Evolutionary conservation across 1,284 basidiomycete genomes (phyloP), one percentile per base, ranked within the genome.

Genomic region (Inonotus obliquus): DNA sequence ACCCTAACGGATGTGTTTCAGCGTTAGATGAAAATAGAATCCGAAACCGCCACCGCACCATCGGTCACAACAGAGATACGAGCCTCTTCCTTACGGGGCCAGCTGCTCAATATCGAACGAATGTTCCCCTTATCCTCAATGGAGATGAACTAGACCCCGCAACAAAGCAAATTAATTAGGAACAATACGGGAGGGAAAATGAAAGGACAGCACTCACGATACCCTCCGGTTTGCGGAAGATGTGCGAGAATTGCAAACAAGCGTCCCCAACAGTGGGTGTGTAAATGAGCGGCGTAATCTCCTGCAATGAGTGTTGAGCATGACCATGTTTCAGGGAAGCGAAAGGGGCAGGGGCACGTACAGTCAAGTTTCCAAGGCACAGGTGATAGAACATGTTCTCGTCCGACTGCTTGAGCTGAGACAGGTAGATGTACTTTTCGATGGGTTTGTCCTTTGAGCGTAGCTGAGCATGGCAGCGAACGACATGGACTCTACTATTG

Each of bases 211-310:
- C n/a, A 78, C 83, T 67, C 66, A 88, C 88, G 63, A 90, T 72
- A 44, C 89, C 88, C 72, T 95, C 93, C 0, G 92, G 88, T 45
- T 85, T 82, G 63, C 89, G 80, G 75, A 89, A 96, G 69, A 90
- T 94, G 66, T 89, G 83, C 11, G 87, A 90, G 76, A 86, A 93
- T 69, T 92, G 88, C 66, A 93, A 75, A 74, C 93, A 96, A 1
- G 92, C 94, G 70, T 95, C 92, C 45, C 95, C 96, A 49, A 98
- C 94, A 45, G 86, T 87, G 0, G 95, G 95, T 0, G 96, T 97
- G 75, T 97, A 97, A 65, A 96, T 93, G 65, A 96, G 78, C 48
- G 94, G 89, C 23, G 92, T 89, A 65, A 91, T 79, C 73, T 92
- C 88, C 74, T 79, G 63, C 19, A 68, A 38, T 29, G 47, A 44